These are phyloP conservation scores for Clonostachys rosea DNA, from an alignment of 2,329 filamentous ascomycete genomes.

Conservation along the genomic window DNA sequence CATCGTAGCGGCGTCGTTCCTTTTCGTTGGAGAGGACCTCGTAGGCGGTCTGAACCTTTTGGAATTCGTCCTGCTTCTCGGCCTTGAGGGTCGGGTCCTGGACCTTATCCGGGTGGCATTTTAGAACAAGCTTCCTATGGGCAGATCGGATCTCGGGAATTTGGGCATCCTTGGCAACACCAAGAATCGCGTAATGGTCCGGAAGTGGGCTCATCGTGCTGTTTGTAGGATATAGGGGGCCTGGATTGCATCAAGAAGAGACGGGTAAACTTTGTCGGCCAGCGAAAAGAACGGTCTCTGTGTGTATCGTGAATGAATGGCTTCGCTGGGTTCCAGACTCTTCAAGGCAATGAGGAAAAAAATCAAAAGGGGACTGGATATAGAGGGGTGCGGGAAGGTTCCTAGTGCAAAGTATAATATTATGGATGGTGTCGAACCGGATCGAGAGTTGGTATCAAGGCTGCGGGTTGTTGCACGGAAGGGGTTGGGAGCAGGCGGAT, in stretches of 20 bases:
- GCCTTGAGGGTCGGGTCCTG: constrained; percentile 72
- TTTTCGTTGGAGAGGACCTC: constrained; percentile 80
- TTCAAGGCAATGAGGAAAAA: not conserved
- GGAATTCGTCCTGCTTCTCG: constrained; percentile 81
- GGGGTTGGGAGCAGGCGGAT: not conserved
- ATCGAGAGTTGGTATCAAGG: too few species aligned
- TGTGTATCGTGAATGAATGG: not conserved
- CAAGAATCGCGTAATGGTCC: constrained; percentile 78
- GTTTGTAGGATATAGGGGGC: not conserved
- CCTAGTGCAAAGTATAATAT: too few species aligned
- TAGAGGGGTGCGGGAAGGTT: not conserved
- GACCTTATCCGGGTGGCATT: constrained; percentile 89
- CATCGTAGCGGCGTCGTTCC: constrained; percentile 72
- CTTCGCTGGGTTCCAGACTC: not conserved
- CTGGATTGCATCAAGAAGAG: not conserved
- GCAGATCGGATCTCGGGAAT: constrained; percentile 69
- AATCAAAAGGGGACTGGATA: not conserved
- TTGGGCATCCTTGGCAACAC: constrained; percentile 68
- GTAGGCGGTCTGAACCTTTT: constrained; percentile 88
- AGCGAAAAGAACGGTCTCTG: not conserved
- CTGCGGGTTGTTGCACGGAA: not conserved
- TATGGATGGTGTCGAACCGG: too few species aligned
- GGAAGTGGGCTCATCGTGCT: constrained; percentile 43
- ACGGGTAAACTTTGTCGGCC: not conserved
- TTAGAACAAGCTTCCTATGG: constrained; percentile 81